These are phyloP conservation scores for Saprolegnia parasitica DNA, from an alignment of 352 stramenopile genomes.

Conservation along the genomic window DNA sequence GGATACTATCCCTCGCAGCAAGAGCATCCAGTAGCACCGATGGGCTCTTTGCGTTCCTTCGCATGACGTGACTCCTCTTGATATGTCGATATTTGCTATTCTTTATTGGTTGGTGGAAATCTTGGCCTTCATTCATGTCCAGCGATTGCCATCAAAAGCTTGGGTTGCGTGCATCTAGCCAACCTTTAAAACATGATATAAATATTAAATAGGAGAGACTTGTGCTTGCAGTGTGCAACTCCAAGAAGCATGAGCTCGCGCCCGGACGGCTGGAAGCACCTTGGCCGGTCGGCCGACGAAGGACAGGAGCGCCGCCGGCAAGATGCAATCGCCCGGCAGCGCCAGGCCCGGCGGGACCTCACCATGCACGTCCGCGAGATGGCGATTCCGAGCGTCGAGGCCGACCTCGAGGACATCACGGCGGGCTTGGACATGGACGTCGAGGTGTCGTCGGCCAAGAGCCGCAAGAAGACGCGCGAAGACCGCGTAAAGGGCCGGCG, in stretches of 20 bases:
- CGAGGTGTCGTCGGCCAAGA: constrained; percentile 39
- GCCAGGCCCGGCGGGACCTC: constrained; percentile 69
- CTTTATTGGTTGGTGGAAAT: too few species aligned
- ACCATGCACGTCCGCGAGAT: constrained; percentile 71
- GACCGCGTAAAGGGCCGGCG: constrained; percentile 66
- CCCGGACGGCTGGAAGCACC: constrained; percentile 25
- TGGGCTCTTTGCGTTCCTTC: too few species aligned
- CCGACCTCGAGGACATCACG: constrained; percentile 35
- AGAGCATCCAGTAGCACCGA: too few species aligned
- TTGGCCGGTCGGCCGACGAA: constrained; percentile 22
- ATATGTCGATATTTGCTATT: too few species aligned
- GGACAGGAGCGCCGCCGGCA: constrained; percentile 39
- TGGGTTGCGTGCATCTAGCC: too few species aligned
- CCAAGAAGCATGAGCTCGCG: constrained; percentile 18
- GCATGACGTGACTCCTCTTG: too few species aligned
- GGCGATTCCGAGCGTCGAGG: constrained; percentile 31
- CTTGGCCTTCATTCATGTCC: background rate
- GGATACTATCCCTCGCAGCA: too few species aligned
- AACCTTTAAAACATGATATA: too few species aligned
- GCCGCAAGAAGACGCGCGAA: constrained; percentile 48
- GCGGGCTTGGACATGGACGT: constrained; percentile 31
- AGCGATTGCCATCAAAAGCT: background rate
- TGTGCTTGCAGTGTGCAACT: constrained; percentile 8
- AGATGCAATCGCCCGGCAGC: constrained; percentile 59
- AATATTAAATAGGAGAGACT: background rate